Evolutionary conservation across 148 eudicot species (phyloP).

Genomic region (Fagopyrum tataricum): DNA sequence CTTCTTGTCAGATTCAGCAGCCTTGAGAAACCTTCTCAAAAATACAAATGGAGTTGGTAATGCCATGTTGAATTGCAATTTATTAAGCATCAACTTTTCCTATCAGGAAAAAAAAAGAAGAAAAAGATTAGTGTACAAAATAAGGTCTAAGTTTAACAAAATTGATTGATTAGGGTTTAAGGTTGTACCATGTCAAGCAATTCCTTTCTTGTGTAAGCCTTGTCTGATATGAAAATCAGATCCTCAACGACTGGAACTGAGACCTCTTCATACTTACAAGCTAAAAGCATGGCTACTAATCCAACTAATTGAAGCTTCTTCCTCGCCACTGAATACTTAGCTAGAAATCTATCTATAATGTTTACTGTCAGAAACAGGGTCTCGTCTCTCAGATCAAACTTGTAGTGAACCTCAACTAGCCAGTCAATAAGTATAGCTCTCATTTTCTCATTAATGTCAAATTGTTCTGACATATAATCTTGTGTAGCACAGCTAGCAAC

Average conservation of each 20-base stretch:
- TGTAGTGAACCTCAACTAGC: conserved; percentile 90
- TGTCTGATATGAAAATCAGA: conserved; percentile 74
- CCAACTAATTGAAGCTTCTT: conserved; percentile 92
- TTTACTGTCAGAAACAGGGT: conserved; percentile 74
- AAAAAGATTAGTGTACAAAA: background rate
- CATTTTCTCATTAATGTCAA: conserved; percentile 75
- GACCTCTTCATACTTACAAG: conserved; percentile 92
- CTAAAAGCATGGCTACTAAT: conserved; percentile 72
- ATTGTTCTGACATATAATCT: conserved; percentile 55
- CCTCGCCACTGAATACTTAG: conserved; percentile 44
- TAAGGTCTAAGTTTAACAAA: background rate
- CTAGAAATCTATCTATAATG: conserved; percentile 76
- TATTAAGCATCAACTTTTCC: conserved; percentile 72
- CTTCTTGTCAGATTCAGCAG: conserved; percentile 63
- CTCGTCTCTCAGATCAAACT: conserved; percentile 78
- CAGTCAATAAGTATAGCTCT: conserved; percentile 79
- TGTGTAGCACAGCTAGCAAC: conserved; percentile 46
- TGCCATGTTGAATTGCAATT: conserved; percentile 72
- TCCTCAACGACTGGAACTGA: conserved; percentile 84
- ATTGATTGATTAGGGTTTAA: background rate
- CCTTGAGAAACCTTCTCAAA: conserved; percentile 68
- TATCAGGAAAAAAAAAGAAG: conserved; percentile 9
- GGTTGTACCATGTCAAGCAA: conserved; percentile 70
- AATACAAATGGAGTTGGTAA: conserved; percentile 77
- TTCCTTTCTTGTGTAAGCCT: conserved; percentile 64